Evolutionary conservation across 2,329 filamentous ascomycete species (phyloP).

Genomic region (Microascus cirrosus): DNA sequence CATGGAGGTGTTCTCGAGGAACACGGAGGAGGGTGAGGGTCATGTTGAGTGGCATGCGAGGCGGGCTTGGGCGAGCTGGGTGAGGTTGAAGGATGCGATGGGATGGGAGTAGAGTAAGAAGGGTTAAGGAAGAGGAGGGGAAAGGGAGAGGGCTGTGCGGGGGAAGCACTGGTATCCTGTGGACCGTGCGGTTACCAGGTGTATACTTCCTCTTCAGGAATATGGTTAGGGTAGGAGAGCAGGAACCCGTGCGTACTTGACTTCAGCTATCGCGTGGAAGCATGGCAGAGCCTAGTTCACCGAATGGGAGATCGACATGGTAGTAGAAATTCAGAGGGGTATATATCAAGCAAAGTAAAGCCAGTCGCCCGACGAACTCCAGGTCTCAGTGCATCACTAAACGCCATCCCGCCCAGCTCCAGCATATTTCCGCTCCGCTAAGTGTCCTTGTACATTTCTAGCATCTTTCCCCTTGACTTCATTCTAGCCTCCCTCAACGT

Average conservation of each 20-base stretch:
- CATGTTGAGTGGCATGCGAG: conserved; percentile 3
- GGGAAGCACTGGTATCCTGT: not conserved
- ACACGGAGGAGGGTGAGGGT: conserved; percentile 1
- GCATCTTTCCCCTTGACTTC: not conserved
- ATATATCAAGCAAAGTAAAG: not conserved
- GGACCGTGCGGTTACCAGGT: not conserved
- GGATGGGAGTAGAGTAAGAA: conserved; percentile 5
- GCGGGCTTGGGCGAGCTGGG: conserved; percentile 8
- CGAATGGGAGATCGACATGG: not conserved
- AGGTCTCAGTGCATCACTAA: not conserved
- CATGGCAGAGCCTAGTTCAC: not conserved
- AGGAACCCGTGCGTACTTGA: not conserved
- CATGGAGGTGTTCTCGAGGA: conserved; percentile 11
- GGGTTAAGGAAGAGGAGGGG: not conserved
- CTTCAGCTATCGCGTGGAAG: not conserved
- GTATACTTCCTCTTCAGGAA: not conserved
- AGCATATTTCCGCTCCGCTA: not conserved
- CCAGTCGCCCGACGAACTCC: not conserved
- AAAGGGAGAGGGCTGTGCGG: too few species aligned
- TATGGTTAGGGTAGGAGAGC: too few species aligned
- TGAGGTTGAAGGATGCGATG: conserved; percentile 8
- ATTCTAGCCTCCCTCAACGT: not conserved
- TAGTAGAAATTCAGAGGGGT: not conserved
- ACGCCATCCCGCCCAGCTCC: not conserved
- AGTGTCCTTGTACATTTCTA: not conserved